A percentile compares a stretch with the other conserved stretches of the same genome.
phyloP scores from a whole-genome alignment of 352 stramenopile genomes.

The Globisporangium apiculatum region DNA sequence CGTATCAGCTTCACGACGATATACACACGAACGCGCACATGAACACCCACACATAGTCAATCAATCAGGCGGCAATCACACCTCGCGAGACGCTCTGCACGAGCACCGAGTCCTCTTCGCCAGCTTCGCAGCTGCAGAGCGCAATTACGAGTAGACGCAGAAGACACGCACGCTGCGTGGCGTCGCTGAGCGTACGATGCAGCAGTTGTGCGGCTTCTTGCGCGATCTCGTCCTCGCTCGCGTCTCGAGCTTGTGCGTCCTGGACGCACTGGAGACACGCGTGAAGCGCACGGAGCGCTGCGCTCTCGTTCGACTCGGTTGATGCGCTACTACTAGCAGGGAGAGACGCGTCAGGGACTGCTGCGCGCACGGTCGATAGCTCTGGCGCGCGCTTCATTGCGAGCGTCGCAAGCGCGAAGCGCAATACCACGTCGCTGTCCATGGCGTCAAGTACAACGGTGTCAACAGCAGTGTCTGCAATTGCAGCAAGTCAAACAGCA shows the following conservation, averaged over 20 bases:
- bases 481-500: neutral
- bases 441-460: neutral
- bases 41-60: no score
- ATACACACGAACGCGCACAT: neutral
- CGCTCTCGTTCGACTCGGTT: neutral
- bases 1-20: neutral
- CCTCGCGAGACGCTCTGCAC: slow-evolving; percentile 7
- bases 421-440: slow-evolving; percentile 9
- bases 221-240: slow-evolving; percentile 2
- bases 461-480: neutral
- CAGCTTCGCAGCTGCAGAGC: slow-evolving; percentile 1
- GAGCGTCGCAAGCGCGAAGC: slow-evolving; percentile 27
- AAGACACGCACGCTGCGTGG: neutral
- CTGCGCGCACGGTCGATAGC: neutral
- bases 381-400: slow-evolving; percentile 12
- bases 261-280: slow-evolving; percentile 5
- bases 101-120: slow-evolving; percentile 5
- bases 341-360: neutral
- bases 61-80: neutral
- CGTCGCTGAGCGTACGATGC: neutral
- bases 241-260: neutral
- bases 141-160: slow-evolving; percentile 4
- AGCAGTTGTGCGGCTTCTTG: slow-evolving; percentile 1
- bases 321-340: neutral
- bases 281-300: slow-evolving; percentile 1